Evolutionary conservation across 192 early-diverging fungal species (phyloP).

Genomic region (Coemansia umbellata): DNA sequence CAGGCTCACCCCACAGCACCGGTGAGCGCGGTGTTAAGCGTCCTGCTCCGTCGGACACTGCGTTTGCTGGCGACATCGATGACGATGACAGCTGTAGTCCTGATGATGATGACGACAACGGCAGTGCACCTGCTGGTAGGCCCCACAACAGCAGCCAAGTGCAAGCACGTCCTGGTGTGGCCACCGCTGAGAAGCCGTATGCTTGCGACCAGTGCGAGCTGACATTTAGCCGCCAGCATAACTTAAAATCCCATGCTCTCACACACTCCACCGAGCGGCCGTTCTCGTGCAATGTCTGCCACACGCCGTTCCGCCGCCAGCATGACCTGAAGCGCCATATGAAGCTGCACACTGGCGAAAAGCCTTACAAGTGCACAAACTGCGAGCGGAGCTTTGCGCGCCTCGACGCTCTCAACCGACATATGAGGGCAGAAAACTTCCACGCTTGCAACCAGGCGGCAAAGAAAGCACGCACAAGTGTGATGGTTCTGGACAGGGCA

Average conservation of each 20-base stretch:
- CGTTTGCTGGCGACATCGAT: neutral
- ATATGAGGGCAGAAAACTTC: slow-evolving; percentile 60
- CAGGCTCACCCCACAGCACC: slow-evolving; percentile 1
- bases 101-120: slow-evolving; percentile 14
- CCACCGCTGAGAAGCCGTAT: slow-evolving; percentile 51
- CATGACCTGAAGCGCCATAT: slow-evolving; percentile 90
- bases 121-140: neutral
- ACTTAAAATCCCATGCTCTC: slow-evolving; percentile 70
- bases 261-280: slow-evolving; percentile 76
- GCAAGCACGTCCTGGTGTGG: slow-evolving; percentile 14
- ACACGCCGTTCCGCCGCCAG: slow-evolving; percentile 76
- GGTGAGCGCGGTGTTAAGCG: slow-evolving; percentile 22
- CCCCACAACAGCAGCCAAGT: neutral
- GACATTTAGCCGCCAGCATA: slow-evolving; percentile 71
- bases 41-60: slow-evolving; percentile 6
- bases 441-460: slow-evolving; percentile 57
- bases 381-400: slow-evolving; percentile 81
- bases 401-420: slow-evolving; percentile 73
- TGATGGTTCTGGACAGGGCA: slow-evolving; percentile 10
- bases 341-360: slow-evolving; percentile 73
- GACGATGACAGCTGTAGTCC: no score
- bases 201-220: slow-evolving; percentile 60
- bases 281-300: slow-evolving; percentile 65
- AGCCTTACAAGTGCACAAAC: slow-evolving; percentile 67
- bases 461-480: slow-evolving; percentile 44